Evolutionary conservation across 352 stramenopile genomes (phyloP).

Genomic region (Plasmopara viticola): DNA sequence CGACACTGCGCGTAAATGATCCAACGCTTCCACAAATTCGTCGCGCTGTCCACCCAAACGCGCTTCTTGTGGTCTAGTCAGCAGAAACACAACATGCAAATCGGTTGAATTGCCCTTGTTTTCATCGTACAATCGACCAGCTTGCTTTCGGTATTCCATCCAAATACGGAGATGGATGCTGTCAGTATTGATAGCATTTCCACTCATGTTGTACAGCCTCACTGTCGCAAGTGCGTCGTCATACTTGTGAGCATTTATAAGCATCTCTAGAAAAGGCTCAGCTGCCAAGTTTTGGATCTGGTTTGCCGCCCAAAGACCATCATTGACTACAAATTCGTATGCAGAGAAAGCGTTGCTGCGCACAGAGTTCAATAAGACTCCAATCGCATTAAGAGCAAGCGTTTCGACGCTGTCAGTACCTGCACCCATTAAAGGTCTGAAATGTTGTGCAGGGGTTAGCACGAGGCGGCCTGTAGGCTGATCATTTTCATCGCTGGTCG

Average conservation of each 20-base stretch:
- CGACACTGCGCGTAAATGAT: conserved; percentile 35
- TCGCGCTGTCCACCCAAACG: conserved; percentile 14
- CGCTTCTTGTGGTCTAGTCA: conserved; percentile 6
- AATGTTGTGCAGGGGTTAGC: conserved; percentile 5
- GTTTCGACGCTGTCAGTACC: conserved; percentile 2
- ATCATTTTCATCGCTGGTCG: conserved; percentile 6
- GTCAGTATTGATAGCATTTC: conserved; percentile 26
- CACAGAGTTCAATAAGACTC: neutral
- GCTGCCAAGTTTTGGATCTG: conserved; percentile 17
- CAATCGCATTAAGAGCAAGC: conserved; percentile 7
- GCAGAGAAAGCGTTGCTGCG: conserved; percentile 5
- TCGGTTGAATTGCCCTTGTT: neutral
- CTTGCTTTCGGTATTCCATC: conserved; percentile 30
- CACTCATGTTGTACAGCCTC: conserved; percentile 10
- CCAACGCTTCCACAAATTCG: conserved; percentile 33
- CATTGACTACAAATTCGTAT: conserved; percentile 17
- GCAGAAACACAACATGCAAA: conserved; percentile 13
- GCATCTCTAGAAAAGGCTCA: conserved; percentile 30
- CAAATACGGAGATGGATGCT: conserved; percentile 46
- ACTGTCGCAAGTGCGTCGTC: conserved; percentile 33
- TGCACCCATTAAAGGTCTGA: conserved; percentile 6
- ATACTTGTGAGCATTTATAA: conserved; percentile 31
- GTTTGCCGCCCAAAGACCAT: conserved; percentile 11
- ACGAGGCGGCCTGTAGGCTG: conserved; percentile 9
- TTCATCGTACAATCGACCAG: conserved; percentile 4